A percentile compares a stretch with the other conserved stretches of the same genome.
These are phyloP conservation scores for Nannochloropsis salina DNA, from an alignment of 108 stramenopile genomes.

Conservation along the genomic window DNA sequence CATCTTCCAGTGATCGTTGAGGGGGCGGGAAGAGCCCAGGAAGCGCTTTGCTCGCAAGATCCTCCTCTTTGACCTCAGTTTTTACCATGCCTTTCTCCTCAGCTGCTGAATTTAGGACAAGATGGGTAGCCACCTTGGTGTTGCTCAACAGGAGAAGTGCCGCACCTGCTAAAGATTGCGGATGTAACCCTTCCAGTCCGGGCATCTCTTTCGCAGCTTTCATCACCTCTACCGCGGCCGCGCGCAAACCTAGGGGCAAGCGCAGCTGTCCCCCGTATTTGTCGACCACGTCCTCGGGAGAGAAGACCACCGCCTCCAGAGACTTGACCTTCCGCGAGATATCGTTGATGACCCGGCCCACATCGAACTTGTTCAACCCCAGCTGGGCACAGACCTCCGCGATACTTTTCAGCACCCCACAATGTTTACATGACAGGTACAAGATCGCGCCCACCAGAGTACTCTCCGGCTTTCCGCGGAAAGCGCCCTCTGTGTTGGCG, in stretches of 20 bases:
- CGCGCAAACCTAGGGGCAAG: not conserved
- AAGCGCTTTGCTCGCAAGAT: not conserved
- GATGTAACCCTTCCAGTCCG: not conserved
- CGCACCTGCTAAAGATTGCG: not conserved
- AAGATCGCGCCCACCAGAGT: not conserved
- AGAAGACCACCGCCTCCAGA: not conserved
- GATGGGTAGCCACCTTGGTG: not conserved
- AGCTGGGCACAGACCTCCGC: not conserved
- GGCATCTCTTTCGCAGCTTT: not conserved
- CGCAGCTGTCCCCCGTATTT: constrained; percentile 9
- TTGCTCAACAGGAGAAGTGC: not conserved
- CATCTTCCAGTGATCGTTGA: not conserved
- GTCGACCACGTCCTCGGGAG: not conserved
- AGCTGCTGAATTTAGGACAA: not conserved
- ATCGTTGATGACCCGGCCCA: not conserved
- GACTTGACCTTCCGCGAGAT: constrained; percentile 8
- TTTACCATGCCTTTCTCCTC: not conserved
- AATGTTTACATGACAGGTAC: not conserved
- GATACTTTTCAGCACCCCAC: constrained; percentile 1
- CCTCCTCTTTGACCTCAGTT: not conserved
- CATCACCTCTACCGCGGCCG: not conserved
- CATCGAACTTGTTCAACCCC: constrained; percentile 16
- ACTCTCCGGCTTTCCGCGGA: not conserved
- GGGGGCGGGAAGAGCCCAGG: not conserved
- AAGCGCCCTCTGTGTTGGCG: not conserved